phyloP scores from a whole-genome alignment of 345 rosid species.

The Hibiscus syriacus region DNA sequence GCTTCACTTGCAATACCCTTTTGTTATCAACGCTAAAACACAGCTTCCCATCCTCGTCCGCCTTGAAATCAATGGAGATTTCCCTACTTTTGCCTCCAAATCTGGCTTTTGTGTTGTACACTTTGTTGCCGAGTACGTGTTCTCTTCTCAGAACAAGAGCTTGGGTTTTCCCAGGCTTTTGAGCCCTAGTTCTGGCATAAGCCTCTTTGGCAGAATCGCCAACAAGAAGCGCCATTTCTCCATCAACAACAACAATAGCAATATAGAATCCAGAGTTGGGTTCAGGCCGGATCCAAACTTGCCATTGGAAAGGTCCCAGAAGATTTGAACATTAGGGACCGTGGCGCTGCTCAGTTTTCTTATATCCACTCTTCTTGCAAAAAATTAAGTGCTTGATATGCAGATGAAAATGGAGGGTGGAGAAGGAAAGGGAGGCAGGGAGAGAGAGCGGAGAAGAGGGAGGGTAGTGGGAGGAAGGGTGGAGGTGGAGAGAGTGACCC shows the following conservation, averaged over 20 bases:
- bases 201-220: too few relatives aligned
- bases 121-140: too few relatives aligned
- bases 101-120: too few relatives aligned
- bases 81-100: too few relatives aligned
- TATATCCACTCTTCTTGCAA: constrained; percentile 76
- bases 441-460: constrained; percentile 42
- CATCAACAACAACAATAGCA: constrained; percentile 61
- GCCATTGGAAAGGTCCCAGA: constrained; percentile 42
- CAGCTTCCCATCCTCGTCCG: too few relatives aligned
- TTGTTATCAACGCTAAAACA: too few relatives aligned
- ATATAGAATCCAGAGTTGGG: constrained; percentile 73
- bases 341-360: constrained; percentile 21
- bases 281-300: constrained; percentile 56
- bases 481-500: constrained; percentile 72
- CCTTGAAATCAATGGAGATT: too few relatives aligned
- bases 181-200: constrained; percentile 41
- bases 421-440: constrained; percentile 37
- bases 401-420: constrained; percentile 50
- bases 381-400: constrained; percentile 62
- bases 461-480: constrained; percentile 26
- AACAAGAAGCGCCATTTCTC: constrained; percentile 58
- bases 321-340: constrained; percentile 36
- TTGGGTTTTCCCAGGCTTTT: constrained; percentile 28
- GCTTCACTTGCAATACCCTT: too few relatives aligned
- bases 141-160: too few relatives aligned